Evolutionary conservation across 768 basidiomycete genomes (phyloP).

Genomic region (Rhizopogon salebrosus): DNA sequence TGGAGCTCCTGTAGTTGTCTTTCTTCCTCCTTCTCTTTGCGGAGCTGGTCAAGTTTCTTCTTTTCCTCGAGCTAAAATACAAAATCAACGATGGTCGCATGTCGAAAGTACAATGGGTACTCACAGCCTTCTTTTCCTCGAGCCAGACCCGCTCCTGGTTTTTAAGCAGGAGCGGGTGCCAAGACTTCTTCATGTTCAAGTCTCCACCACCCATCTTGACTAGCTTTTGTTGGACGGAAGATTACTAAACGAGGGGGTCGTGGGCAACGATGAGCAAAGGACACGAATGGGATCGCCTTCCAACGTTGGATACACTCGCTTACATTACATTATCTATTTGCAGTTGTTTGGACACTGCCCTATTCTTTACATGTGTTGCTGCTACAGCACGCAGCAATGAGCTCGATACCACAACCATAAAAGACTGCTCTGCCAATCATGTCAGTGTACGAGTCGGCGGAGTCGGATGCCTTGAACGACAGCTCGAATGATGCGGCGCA

Average conservation of each 20-base stretch:
- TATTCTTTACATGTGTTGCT: background rate
- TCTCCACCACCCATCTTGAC: conserved; percentile 96
- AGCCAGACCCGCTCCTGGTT: conserved; percentile 99
- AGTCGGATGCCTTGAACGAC: conserved; percentile 32
- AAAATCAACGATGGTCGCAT: conserved; percentile 3
- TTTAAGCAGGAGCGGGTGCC: conserved; percentile 97
- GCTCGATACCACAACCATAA: conserved; percentile 1
- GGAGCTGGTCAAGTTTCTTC: conserved; percentile 94
- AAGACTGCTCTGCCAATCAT: conserved; percentile 21
- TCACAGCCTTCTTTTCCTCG: conserved; percentile 92
- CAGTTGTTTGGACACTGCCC: conserved; percentile 21
- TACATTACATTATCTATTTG: conserved; percentile 22
- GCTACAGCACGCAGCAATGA: background rate
- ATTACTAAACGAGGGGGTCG: conserved; percentile 1
- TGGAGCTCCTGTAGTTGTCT: conserved; percentile 95
- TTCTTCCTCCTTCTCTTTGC: conserved; percentile 98
- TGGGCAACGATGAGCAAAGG: conserved; percentile 8
- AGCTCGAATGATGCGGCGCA: conserved; percentile 13
- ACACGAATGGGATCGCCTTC: conserved; percentile 5
- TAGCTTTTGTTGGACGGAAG: conserved; percentile 12
- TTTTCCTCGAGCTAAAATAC: conserved; percentile 86
- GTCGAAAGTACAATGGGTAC: conserved; percentile 22
- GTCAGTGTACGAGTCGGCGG: conserved; percentile 26
- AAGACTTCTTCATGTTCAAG: conserved; percentile 99
- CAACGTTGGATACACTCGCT: background rate